Percentiles rank a stretch among this genome's conserved stretches.
phyloP scores from a whole-genome alignment of 371 early-diverging fungal species.

The Mucor saturninus region DNA sequence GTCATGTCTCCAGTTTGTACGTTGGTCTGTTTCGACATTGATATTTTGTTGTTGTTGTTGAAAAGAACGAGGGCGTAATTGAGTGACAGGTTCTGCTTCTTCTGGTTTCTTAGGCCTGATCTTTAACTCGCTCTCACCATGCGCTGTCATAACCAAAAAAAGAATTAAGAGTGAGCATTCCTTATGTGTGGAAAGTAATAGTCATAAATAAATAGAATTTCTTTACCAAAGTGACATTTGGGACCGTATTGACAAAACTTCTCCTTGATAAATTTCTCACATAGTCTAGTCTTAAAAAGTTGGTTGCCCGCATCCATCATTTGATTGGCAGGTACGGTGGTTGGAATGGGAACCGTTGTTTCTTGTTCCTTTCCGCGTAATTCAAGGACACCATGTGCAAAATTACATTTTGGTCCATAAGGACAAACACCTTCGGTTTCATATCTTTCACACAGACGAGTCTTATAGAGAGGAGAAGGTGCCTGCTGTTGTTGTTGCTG shows the following conservation, averaged over 20 bases:
- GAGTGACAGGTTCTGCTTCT: background rate
- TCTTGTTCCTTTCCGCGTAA: constrained; percentile 65
- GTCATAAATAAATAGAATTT: background rate
- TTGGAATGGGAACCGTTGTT: constrained; percentile 3
- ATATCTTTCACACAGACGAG: constrained; percentile 82
- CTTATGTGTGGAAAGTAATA: background rate
- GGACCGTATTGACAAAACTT: constrained; percentile 83
- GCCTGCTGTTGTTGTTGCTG: too few species aligned
- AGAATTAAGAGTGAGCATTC: background rate
- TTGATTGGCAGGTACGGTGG: background rate
- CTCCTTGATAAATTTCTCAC: constrained; percentile 80
- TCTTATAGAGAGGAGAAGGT: constrained; percentile 77
- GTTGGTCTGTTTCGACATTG: background rate
- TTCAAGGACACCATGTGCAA: constrained; percentile 85
- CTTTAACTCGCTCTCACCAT: constrained; percentile 30
- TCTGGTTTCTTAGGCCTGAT: constrained; percentile 32
- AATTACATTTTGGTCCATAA: constrained; percentile 80
- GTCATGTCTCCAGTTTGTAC: background rate
- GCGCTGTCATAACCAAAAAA: constrained; percentile 16
- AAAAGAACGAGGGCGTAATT: background rate
- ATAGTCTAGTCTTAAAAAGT: constrained; percentile 83
- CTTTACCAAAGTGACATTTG: constrained; percentile 82
- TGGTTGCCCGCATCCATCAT: constrained; percentile 54
- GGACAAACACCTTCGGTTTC: constrained; percentile 82
- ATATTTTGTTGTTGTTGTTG: background rate